Percentiles rank a stretch among this genome's conserved stretches.
Conservation (phyloP, 495 filamentous ascomycete genomes). For the Wilcoxina mikolae region DNA sequence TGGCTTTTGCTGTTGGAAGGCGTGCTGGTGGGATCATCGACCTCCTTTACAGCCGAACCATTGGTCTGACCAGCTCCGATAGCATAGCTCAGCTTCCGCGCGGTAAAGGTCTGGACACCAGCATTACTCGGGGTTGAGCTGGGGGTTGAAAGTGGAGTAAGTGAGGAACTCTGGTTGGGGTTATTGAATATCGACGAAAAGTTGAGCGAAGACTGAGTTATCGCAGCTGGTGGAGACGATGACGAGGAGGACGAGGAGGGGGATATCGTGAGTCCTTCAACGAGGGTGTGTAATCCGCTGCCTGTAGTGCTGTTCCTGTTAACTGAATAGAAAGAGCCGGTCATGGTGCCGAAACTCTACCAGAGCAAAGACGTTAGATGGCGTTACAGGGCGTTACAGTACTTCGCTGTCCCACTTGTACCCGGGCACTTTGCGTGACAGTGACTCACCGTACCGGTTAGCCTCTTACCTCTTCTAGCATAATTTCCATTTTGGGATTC, state of each 20-base stretch:
- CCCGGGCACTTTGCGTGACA: too few relatives aligned
- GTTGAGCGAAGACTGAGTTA: background rate
- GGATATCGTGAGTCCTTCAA: background rate
- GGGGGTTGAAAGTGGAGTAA: constrained; percentile 3
- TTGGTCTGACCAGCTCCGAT: constrained; percentile 5
- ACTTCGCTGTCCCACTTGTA: too few relatives aligned
- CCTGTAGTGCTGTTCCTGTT: background rate
- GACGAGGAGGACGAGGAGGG: background rate
- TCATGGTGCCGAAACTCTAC: too few relatives aligned
- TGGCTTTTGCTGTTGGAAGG: constrained; percentile 21
- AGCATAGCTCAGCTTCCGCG: constrained; percentile 17
- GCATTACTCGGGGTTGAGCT: constrained; percentile 7
- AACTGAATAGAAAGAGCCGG: background rate
- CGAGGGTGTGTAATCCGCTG: constrained; percentile 4
- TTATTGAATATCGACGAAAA: constrained; percentile 20
- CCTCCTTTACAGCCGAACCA: constrained; percentile 29
- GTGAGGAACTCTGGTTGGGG: constrained; percentile 4
- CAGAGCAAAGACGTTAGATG: too few relatives aligned
- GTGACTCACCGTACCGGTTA: too few relatives aligned
- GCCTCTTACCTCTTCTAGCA: too few relatives aligned
- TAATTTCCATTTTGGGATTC: too few relatives aligned
- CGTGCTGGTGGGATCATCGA: constrained; percentile 31
- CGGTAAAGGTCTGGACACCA: constrained; percentile 18
- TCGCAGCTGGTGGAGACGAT: background rate
- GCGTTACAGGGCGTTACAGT: too few relatives aligned